Percentiles rank a stretch among this genome's conserved stretches.
Conservation (phyloP, 768 basidiomycete species). For the Phylloporus sp. region DNA sequence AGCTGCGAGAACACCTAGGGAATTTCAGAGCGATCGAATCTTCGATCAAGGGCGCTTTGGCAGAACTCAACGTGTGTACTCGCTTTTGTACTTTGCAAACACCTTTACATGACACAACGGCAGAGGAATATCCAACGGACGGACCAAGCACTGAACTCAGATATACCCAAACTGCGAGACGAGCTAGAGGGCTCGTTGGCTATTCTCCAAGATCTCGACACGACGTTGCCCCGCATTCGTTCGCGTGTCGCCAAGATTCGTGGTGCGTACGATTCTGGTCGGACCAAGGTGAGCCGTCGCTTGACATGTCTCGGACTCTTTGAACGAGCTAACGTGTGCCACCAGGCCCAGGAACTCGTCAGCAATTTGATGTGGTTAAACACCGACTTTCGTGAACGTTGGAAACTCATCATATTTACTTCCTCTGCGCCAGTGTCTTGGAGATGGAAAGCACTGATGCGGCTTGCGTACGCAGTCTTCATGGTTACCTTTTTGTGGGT, state of each 20-base stretch:
- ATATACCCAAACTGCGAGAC: conserved; percentile 58
- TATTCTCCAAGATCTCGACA: conserved; percentile 56
- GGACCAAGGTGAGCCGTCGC: conserved; percentile 48
- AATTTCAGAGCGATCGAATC: conserved; percentile 74
- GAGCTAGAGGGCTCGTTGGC: conserved; percentile 60
- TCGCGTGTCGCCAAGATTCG: conserved; percentile 59
- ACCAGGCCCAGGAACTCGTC: conserved; percentile 63
- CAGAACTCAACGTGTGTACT: conserved; percentile 53
- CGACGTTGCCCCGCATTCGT: conserved; percentile 56
- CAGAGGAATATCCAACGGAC: conserved; percentile 60
- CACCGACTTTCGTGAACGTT: conserved; percentile 73
- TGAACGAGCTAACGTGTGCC: neutral
- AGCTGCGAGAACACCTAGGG: conserved; percentile 64
- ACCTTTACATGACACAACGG: neutral
- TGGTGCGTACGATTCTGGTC: conserved; percentile 67
- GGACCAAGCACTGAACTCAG: conserved; percentile 51
- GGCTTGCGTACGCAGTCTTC: conserved; percentile 52
- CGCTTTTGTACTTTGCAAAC: neutral
- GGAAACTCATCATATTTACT: conserved; percentile 72
- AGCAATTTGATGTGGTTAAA: conserved; percentile 70
- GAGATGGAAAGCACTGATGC: conserved; percentile 65
- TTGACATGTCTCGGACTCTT: neutral
- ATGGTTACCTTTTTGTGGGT: conserved; percentile 59
- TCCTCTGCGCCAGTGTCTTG: conserved; percentile 67
- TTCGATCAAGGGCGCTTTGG: conserved; percentile 61